Evolutionary conservation across 2,329 filamentous ascomycete species (phyloP).

Genomic region (Exophiala lecanii-corni): DNA sequence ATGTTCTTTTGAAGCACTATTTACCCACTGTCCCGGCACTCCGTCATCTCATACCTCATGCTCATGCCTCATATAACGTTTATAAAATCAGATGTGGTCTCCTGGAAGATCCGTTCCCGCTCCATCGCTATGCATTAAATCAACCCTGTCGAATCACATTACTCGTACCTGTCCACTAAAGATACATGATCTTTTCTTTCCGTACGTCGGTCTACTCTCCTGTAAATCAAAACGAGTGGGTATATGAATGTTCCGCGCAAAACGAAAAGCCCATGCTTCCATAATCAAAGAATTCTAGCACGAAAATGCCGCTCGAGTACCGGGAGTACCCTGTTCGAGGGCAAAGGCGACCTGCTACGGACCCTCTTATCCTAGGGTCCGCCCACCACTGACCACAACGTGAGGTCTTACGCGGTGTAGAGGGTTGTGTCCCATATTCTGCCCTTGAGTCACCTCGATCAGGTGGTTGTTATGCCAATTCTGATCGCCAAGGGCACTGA

Average conservation of each 20-base stretch:
- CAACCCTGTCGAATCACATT: too few relatives aligned
- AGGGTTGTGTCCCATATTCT: conserved; percentile 22
- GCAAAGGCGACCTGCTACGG: too few relatives aligned
- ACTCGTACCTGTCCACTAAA: background rate
- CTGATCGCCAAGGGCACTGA: conserved; percentile 81
- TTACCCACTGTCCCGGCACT: background rate
- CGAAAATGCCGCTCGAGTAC: background rate
- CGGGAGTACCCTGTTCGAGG: too few relatives aligned
- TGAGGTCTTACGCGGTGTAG: conserved; percentile 34
- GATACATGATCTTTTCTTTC: background rate
- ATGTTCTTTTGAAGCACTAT: background rate
- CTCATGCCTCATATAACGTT: conserved; percentile 15
- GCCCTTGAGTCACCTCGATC: conserved; percentile 21
- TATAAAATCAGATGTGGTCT: conserved; percentile 7
- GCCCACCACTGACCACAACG: conserved; percentile 39
- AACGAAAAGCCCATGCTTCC: conserved; percentile 1
- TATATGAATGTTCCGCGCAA: conserved; percentile 19
- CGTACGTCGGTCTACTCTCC: background rate
- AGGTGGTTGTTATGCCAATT: conserved; percentile 41
- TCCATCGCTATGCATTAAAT: conserved; percentile 24
- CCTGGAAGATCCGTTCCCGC: too few relatives aligned
- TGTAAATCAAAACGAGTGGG: conserved; percentile 19
- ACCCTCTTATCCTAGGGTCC: conserved; percentile 32
- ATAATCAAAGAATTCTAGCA: background rate
- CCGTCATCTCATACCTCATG: conserved; percentile 13